Evolutionary conservation across 352 stramenopile species (phyloP).

Genomic region (Globisporangium polare): DNA sequence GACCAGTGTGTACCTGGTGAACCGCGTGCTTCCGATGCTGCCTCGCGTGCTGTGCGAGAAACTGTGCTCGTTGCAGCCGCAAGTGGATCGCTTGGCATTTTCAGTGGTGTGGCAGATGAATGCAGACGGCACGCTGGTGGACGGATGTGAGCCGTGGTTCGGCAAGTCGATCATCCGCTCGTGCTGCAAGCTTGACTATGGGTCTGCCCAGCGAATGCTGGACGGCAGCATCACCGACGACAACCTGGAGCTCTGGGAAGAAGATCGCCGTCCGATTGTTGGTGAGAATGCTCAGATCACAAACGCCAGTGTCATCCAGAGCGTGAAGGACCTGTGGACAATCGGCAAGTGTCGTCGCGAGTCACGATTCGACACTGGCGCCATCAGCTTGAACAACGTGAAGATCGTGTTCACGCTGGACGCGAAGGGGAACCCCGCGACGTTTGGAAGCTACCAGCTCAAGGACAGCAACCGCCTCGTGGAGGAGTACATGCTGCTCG

Average conservation of each 20-base stretch:
- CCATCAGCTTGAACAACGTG: constrained; percentile 89
- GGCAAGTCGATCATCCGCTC: constrained; percentile 97
- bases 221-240: constrained; percentile 79
- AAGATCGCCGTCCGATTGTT: constrained; percentile 36
- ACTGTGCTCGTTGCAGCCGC: constrained; percentile 95
- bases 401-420: constrained; percentile 95
- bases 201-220: constrained; percentile 95
- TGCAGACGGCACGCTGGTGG: constrained; percentile 88
- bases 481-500: constrained; percentile 99
- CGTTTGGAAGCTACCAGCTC: constrained; percentile 88
- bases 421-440: constrained; percentile 86
- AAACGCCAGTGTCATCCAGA: constrained; percentile 53
- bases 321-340: constrained; percentile 61
- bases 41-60: constrained; percentile 95
- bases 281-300: constrained; percentile 46
- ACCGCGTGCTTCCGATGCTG: constrained; percentile 96
- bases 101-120: constrained; percentile 97
- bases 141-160: constrained; percentile 92
- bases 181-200: constrained; percentile 96
- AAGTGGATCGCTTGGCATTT: constrained; percentile 95
- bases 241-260: constrained; percentile 72
- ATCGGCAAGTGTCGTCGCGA: constrained; percentile 66
- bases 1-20: constrained; percentile 97
- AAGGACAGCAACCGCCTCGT: constrained; percentile 94
- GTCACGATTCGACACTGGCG: constrained; percentile 90